Evolutionary conservation across 2,329 filamentous ascomycete species (phyloP).

Genomic region (Cercospora sojina): DNA sequence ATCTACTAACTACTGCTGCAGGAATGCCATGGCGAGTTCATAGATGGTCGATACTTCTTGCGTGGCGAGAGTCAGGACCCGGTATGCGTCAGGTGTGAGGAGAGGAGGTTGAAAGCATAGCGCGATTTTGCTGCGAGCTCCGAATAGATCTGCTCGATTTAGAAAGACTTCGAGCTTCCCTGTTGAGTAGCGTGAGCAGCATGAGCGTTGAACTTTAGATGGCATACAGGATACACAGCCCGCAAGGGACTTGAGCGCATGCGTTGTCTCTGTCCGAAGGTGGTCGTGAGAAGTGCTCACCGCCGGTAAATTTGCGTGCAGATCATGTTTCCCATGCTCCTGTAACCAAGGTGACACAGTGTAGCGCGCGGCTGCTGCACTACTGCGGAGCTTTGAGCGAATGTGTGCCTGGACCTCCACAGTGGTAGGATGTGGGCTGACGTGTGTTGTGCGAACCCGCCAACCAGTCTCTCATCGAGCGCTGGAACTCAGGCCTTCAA

Average conservation of each 20-base stretch:
- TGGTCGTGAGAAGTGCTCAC: background rate
- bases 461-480: background rate
- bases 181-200: background rate
- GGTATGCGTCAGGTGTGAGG: constrained; percentile 63
- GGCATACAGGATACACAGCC: background rate
- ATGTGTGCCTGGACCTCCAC: background rate
- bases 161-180: background rate
- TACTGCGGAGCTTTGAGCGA: background rate
- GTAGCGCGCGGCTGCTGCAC: background rate
- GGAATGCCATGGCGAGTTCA: constrained; percentile 61
- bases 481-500: background rate
- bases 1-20: constrained; percentile 34
- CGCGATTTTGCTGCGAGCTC: background rate
- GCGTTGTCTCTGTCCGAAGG: background rate
- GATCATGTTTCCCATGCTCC: background rate
- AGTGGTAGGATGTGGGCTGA: background rate
- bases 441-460: background rate
- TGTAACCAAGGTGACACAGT: background rate
- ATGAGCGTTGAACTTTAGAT: background rate
- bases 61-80: constrained; percentile 58
- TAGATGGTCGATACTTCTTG: constrained; percentile 63
- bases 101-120: constrained; percentile 58
- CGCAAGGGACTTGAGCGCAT: background rate
- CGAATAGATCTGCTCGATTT: background rate
- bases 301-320: background rate